Evolutionary conservation across 495 filamentous ascomycete genomes (phyloP), one percentile per base, ranked within the genome.

Genomic region (Talaromyces ruber): DNA sequence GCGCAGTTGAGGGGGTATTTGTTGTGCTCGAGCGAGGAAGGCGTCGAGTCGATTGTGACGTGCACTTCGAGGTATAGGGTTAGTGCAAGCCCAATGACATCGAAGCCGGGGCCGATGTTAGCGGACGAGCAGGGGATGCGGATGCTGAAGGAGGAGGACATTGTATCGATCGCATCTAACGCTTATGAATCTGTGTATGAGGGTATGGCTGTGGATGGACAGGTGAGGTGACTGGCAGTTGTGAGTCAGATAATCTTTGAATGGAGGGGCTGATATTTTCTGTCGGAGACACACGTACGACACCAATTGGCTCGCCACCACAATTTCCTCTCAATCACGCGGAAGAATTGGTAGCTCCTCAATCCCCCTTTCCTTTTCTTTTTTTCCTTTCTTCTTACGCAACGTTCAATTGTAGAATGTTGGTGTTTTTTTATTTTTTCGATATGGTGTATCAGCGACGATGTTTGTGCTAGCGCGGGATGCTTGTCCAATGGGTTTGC

Each of bases 71-170:
- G 88, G 74, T 88, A 92, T 70, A 97, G 86, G 56, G 90, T 92
- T 68, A 98, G 79, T 2, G 93, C 93, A 59, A 98, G 83, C 59
- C 94, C 94, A 72, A 97, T 92, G 67, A 97, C 93, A 74, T 98
- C 94, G 78, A 97, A 98, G 16, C 94, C 94, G 29, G 94, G 94
- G 50, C 88, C 93, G 69, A 97, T 96, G 79, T 97, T 97, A 69
- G 93, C 93, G 7, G 91, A 95, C 55, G 92, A 96, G 78, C 92
- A 96, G 50, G 93, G 93, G 18, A 80, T 86, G 67, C 76, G 80
- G 72, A 88, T 86, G 58, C 79, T 71, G 70, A 86, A 87, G 6
- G 79, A 82, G 66, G 69, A 34, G 39, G 58, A 60, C 59, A 50
- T 60, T 12, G 14, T 60, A 25, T 21, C 7, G n/a, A 2, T 53